Percentiles rank a stretch among this genome's conserved stretches.
These are phyloP conservation scores for Apiospora marii DNA, from an alignment of 2,329 filamentous ascomycete species.

Conservation along the genomic window DNA sequence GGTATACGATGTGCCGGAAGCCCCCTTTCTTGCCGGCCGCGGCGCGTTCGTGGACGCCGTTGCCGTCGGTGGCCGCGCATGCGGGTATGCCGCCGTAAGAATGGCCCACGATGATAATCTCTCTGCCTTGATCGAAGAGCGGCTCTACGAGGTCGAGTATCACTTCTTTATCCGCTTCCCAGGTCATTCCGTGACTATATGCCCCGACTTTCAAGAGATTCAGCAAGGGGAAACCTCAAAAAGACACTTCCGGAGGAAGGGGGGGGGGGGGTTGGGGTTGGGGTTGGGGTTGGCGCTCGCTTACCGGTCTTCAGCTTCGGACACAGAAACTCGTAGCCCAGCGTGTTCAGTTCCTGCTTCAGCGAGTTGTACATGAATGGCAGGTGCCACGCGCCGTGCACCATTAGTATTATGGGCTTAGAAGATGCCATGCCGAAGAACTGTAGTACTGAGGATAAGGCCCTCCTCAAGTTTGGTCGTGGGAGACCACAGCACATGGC, in stretches of 20 bases:
- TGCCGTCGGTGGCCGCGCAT: slow-evolving; percentile 28
- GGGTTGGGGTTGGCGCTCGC: not conserved
- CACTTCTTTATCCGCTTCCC: slow-evolving; percentile 4
- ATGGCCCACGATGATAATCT: slow-evolving; percentile 32
- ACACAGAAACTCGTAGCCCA: slow-evolving; percentile 21
- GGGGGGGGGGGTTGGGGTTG: no score
- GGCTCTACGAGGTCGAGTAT: slow-evolving; percentile 25
- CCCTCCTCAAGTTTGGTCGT: no score
- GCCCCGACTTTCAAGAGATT: not conserved
- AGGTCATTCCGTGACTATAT: slow-evolving; percentile 19
- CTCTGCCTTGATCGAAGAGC: slow-evolving; percentile 29
- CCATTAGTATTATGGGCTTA: slow-evolving; percentile 23
- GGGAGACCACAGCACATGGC: not conserved
- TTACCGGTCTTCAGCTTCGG: slow-evolving; percentile 21
- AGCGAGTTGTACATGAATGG: slow-evolving; percentile 16
- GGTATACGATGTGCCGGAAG: slow-evolving; percentile 28
- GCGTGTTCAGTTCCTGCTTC: not conserved
- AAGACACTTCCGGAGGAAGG: no score
- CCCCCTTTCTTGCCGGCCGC: slow-evolving; percentile 27
- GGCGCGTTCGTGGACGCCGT: slow-evolving; percentile 28
- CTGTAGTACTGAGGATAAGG: not conserved
- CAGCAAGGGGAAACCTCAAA: not conserved
- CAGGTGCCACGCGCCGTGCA: slow-evolving; percentile 22
- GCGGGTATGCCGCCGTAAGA: slow-evolving; percentile 35
- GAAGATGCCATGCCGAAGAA: not conserved